These are phyloP conservation scores for Magnaporthiopsis poae DNA, from an alignment of 2,329 filamentous ascomycete genomes.

Conservation along the genomic window DNA sequence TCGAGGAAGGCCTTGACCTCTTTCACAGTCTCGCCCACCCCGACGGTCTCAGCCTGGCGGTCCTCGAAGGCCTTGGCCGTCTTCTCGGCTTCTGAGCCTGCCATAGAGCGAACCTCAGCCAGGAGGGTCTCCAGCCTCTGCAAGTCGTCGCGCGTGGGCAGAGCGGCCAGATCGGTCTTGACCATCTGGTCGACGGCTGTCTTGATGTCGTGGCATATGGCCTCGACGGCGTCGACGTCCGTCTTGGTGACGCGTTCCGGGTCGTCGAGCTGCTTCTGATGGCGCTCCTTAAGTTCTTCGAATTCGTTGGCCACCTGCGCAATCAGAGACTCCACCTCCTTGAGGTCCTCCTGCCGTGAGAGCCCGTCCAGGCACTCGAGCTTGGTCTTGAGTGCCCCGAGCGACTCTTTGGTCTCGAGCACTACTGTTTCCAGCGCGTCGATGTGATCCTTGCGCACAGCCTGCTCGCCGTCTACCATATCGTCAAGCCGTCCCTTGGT, in stretches of 20 bases:
- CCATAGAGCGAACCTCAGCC: slow-evolving; percentile 54
- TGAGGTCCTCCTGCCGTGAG: slow-evolving; percentile 62
- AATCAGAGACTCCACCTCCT: slow-evolving; percentile 65
- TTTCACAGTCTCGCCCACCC: slow-evolving; percentile 65
- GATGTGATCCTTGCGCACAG: slow-evolving; percentile 56
- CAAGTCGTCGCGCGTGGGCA: slow-evolving; percentile 70
- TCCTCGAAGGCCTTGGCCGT: slow-evolving; percentile 74
- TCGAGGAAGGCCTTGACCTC: slow-evolving; percentile 70
- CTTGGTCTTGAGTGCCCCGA: slow-evolving; percentile 34
- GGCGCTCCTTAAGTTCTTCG: slow-evolving; percentile 59
- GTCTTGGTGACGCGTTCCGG: slow-evolving; percentile 65
- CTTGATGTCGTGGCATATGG: slow-evolving; percentile 79
- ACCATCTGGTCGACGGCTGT: slow-evolving; percentile 63
- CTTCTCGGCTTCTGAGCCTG: slow-evolving; percentile 58
- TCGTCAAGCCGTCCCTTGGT: slow-evolving; percentile 84
- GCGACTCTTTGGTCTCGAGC: slow-evolving; percentile 62
- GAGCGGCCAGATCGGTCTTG: slow-evolving; percentile 56
- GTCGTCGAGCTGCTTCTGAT: slow-evolving; percentile 43
- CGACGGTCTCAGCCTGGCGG: slow-evolving; percentile 72
- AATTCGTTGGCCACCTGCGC: slow-evolving; percentile 66
- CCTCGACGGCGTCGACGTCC: slow-evolving; percentile 71
- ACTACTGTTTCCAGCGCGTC: slow-evolving; percentile 57
- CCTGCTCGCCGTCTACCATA: slow-evolving; percentile 59
- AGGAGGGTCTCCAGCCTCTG: slow-evolving; percentile 60
- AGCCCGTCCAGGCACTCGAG: slow-evolving; percentile 40